Evolutionary conservation across 352 stramenopile species (phyloP).

Genomic region (Globisporangium okanoganense): DNA sequence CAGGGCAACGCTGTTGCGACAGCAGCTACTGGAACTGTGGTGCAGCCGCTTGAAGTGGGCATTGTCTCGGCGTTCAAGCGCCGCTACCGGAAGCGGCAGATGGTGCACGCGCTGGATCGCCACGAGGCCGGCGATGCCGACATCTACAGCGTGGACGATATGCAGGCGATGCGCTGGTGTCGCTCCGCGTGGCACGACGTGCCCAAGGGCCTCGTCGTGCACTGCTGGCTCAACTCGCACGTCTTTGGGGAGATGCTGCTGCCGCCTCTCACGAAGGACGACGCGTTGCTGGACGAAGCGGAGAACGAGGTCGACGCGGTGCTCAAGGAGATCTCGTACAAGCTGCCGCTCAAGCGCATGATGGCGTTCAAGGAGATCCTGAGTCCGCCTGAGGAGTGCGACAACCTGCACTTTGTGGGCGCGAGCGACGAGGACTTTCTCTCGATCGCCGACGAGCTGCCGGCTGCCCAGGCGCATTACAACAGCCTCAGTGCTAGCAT

Average conservation of each 20-base stretch:
- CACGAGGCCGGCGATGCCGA: slow-evolving; percentile 11
- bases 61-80: slow-evolving; percentile 25
- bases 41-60: slow-evolving; percentile 10
- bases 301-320: slow-evolving; percentile 11
- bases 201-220: slow-evolving; percentile 6
- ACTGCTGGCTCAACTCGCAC: slow-evolving; percentile 13
- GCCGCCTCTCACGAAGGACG: not conserved
- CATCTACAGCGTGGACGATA: slow-evolving; percentile 11
- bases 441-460: slow-evolving; percentile 8
- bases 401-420: slow-evolving; percentile 16
- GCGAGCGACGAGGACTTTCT: slow-evolving; percentile 13
- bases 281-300: not conserved
- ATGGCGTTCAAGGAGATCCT: slow-evolving; percentile 18
- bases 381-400: slow-evolving; percentile 9
- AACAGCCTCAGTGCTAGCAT: not conserved
- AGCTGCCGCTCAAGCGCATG: slow-evolving; percentile 13
- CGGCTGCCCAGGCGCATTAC: not conserved
- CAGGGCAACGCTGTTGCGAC: not conserved
- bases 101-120: slow-evolving; percentile 17
- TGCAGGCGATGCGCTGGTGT: slow-evolving; percentile 16
- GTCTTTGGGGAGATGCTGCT: slow-evolving; percentile 9
- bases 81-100: slow-evolving; percentile 21
- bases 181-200: slow-evolving; percentile 14
- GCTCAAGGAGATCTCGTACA: slow-evolving; percentile 14
- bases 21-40: not conserved